Base-by-base conservation (phyloP, 257 asterid species). In the Anisodus acutangulus region DNA sequence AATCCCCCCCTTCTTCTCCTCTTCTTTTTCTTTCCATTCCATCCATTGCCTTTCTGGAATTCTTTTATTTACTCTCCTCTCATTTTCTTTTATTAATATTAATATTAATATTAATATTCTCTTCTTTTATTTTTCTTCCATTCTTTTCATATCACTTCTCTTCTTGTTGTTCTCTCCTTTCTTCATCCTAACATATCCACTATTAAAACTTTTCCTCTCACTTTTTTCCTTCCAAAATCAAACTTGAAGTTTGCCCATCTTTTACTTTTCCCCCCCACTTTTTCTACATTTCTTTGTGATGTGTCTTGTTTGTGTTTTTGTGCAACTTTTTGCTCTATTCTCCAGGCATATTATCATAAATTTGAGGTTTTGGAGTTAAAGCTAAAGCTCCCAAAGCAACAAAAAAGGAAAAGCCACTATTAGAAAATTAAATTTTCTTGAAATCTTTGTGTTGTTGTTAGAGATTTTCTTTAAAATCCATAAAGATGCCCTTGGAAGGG, bases 401-500 rank as follows among this genome's bases (percentile, higher is more conserved):
- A 35, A 63, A 62, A 66, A 19, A n/a, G 19, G 15, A 19, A 15
- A 63, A 37, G 83, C 66, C 9, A 82, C 16, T 51, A 45, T 62
- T 57, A 19, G 11, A 81, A 31, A 49, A 22, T 39, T 37, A 47
- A 74, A 76, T 43, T 64, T 78, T 80, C 76, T 45, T 63, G 55
- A 78, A 58, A 7, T 76, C 81, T 76, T 31, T 51, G 8, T 74
- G 51, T 74, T 71, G 5, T 64, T 69, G 54, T 71, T 55, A 26
- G 55, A 60, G 54, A 11, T 49, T 85, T 63, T 31, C 9, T 69
- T 16, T 88, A 15, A 70, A 80, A 83, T 43, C 43, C 54, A 19
- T 82, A 86, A 90, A 87, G 55, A 92, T 92, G 97, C 93, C 94
- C 91, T 86, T 91, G 37, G 93, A 92, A 88, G 93, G 95, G 87